These are phyloP conservation scores for Dryas alaskensis DNA, from an alignment of 306 rosid species.

Conservation along the genomic window DNA sequence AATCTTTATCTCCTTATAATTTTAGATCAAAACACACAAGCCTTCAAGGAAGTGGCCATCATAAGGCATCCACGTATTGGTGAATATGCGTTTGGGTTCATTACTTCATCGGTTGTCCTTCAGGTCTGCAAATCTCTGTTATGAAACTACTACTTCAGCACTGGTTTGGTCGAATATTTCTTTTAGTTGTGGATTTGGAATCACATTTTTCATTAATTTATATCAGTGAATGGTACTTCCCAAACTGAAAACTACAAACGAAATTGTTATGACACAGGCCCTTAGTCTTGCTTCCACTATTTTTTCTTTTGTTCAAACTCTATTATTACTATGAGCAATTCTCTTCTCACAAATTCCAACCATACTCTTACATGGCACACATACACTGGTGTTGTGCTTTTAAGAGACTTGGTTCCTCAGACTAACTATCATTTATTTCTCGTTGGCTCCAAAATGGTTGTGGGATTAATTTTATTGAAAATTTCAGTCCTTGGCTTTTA, in stretches of 20 bases:
- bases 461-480: not conserved
- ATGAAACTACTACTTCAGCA: conserved; percentile 7
- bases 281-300: not conserved
- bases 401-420: not conserved
- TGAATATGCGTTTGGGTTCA: conserved; percentile 92
- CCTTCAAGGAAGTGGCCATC: conserved; percentile 94
- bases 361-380: too few species aligned
- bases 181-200: not conserved
- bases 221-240: not conserved
- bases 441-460: not conserved
- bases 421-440: not conserved
- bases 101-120: conserved; percentile 73
- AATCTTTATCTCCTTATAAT: not conserved
- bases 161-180: conserved; percentile 10
- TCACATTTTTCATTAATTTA: not conserved
- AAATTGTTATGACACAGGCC: too few species aligned
- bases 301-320: not conserved
- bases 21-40: conserved; percentile 85
- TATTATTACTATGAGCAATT: not conserved
- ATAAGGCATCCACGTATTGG: conserved; percentile 93
- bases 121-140: conserved; percentile 48
- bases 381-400: not conserved
- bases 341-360: too few species aligned
- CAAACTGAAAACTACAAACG: too few species aligned
- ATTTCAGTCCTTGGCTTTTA: too few species aligned